Percentiles rank a stretch among this genome's conserved stretches.
phyloP scores from a whole-genome alignment of 1,284 basidiomycete genomes.

The Trichosporon asahii region DNA sequence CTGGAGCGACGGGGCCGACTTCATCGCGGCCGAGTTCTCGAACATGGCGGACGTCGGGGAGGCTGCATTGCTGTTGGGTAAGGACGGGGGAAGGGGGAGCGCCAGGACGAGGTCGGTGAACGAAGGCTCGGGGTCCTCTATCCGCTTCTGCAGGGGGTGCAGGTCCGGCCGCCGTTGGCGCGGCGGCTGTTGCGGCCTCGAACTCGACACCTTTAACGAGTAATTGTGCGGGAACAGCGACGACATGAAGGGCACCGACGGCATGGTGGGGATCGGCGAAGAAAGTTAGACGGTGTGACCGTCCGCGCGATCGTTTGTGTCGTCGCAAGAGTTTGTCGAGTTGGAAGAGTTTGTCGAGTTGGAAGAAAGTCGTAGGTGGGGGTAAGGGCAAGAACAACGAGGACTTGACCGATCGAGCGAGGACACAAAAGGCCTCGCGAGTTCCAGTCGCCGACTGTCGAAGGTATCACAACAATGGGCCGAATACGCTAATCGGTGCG shows the following conservation, averaged over 20 bases:
- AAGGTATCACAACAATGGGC: background rate
- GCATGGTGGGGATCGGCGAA: background rate
- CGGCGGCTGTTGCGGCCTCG: background rate
- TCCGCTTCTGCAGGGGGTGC: background rate
- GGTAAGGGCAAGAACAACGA: background rate
- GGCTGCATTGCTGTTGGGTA: background rate
- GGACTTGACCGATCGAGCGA: background rate
- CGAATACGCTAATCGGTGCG: background rate
- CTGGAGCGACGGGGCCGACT: background rate
- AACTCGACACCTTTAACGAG: background rate
- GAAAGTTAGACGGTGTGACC: background rate
- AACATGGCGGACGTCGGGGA: background rate
- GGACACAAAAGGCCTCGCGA: background rate
- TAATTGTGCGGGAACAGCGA: slow-evolving; percentile 1
- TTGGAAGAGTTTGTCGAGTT: background rate
- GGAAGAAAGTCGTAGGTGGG: too few relatives aligned
- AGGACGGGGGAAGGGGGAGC: background rate
- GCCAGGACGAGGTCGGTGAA: background rate
- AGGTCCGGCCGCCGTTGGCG: background rate
- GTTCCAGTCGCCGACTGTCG: background rate
- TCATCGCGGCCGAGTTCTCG: slow-evolving; percentile 5
- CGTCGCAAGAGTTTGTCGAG: background rate
- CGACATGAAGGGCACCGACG: slow-evolving; percentile 1
- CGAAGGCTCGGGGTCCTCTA: background rate
- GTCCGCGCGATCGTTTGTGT: background rate